phyloP scores from a whole-genome alignment of 768 basidiomycete species.

The Thelephora aurantiotincta region DNA sequence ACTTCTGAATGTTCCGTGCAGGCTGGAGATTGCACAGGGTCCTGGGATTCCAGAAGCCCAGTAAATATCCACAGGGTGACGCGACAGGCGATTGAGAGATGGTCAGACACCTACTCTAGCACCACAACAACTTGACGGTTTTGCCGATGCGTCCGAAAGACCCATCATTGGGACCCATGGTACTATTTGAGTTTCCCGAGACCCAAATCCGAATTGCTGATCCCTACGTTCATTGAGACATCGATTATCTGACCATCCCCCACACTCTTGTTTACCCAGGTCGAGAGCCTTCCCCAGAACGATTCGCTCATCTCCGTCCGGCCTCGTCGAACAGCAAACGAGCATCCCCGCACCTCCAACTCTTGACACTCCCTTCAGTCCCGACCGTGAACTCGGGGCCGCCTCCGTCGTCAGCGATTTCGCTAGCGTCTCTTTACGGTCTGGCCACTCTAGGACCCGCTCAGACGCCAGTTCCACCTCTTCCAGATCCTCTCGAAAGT shows the following conservation, averaged over 20 bases:
- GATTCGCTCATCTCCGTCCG: constrained; percentile 13
- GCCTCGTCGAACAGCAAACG: no score
- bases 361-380: constrained; percentile 3
- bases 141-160: no score
- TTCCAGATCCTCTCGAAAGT: not conserved
- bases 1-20: no score
- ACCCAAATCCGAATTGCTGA: constrained; percentile 9
- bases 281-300: constrained; percentile 17
- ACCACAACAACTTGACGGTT: no score
- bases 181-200: no score
- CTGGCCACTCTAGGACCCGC: not conserved
- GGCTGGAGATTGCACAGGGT: no score
- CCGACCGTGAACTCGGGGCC: no score
- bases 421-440: constrained; percentile 4
- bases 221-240: constrained; percentile 12
- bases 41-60: no score
- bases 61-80: no score
- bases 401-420: constrained; percentile 2
- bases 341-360: not conserved
- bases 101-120: no score
- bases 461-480: not conserved
- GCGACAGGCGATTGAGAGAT: no score
- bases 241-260: constrained; percentile 8
- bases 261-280: constrained; percentile 8
- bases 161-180: no score